Percentiles rank a stretch among this genome's conserved stretches.
These are phyloP conservation scores for Colletotrichum sidae DNA, from an alignment of 2,329 filamentous ascomycete genomes.

Conservation along the genomic window DNA sequence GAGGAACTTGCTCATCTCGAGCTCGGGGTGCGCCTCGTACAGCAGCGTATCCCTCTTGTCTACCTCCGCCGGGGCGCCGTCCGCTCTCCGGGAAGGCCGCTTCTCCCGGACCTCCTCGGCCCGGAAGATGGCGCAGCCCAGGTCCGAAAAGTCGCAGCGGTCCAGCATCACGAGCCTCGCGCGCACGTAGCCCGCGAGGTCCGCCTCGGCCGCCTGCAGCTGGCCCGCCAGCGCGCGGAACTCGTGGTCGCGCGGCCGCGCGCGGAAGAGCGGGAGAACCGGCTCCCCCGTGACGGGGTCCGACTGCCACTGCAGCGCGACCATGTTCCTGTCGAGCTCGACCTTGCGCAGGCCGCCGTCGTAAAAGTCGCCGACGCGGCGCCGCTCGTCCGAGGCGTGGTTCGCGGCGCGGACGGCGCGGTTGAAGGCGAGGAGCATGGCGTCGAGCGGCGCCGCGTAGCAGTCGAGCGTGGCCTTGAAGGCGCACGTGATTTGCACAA, in stretches of 20 bases:
- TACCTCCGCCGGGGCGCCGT: not conserved
- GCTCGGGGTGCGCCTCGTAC: constrained; percentile 4
- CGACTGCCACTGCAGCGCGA: constrained; percentile 12
- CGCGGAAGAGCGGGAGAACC: not conserved
- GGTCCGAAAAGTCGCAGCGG: constrained; percentile 10
- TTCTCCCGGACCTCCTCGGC: not conserved
- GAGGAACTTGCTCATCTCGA: constrained; percentile 20
- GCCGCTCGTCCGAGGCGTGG: not conserved
- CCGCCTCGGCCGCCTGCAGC: not conserved
- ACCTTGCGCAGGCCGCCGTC: not conserved
- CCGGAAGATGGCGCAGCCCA: constrained; percentile 17
- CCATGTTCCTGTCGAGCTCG: not conserved
- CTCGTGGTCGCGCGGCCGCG: not conserved
- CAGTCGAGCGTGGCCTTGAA: constrained; percentile 28
- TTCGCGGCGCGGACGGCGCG: not conserved
- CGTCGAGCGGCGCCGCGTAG: constrained; percentile 10
- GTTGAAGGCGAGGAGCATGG: constrained; percentile 7
- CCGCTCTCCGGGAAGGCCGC: not conserved
- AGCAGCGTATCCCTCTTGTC: not conserved
- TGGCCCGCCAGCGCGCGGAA: constrained; percentile 5
- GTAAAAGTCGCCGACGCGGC: not conserved
- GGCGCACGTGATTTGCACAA: constrained; percentile 18
- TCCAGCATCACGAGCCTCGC: not conserved
- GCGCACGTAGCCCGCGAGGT: not conserved
- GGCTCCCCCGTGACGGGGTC: constrained; percentile 1